Percentiles rank a stretch among this genome's conserved stretches.
Conservation (phyloP, 73 alveolate species). For the Urostyla sp. region DNA sequence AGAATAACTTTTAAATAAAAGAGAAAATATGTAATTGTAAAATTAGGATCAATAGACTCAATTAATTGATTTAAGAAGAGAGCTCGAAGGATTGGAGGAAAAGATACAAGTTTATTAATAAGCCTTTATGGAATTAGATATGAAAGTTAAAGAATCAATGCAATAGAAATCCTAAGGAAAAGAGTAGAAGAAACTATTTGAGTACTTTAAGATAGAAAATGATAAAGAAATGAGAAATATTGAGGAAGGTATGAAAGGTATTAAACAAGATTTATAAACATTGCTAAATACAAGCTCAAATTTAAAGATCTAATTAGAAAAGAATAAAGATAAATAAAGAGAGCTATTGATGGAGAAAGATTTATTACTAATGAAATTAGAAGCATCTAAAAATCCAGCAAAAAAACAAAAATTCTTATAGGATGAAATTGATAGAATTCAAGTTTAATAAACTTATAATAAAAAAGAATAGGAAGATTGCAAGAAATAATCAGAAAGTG, state of each 20-base stretch:
- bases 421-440: slow-evolving; percentile 22
- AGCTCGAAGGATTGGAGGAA: slow-evolving; percentile 14
- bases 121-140: slow-evolving; percentile 3
- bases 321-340: slow-evolving; percentile 1
- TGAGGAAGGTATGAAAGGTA: background rate
- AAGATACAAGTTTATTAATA: background rate
- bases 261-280: background rate
- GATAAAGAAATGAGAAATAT: slow-evolving; percentile 4
- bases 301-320: background rate
- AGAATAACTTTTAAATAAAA: background rate
- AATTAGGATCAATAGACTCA: background rate
- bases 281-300: background rate
- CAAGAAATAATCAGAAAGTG: slow-evolving; percentile 56
- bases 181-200: slow-evolving; percentile 19
- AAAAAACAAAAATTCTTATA: slow-evolving; percentile 36
- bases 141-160: background rate
- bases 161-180: background rate
- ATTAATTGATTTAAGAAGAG: slow-evolving; percentile 12
- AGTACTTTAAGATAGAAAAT: slow-evolving; percentile 15
- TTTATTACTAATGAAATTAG: slow-evolving; percentile 21
- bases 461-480: slow-evolving; percentile 38
- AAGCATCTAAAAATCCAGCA: slow-evolving; percentile 24
- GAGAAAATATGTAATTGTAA: slow-evolving; percentile 6
- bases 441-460: background rate
- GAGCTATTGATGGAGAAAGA: slow-evolving; percentile 44